Evolutionary conservation across 225 moss, liverwort and hornwort species (phyloP).

Genomic region (Bryum argenteum): DNA sequence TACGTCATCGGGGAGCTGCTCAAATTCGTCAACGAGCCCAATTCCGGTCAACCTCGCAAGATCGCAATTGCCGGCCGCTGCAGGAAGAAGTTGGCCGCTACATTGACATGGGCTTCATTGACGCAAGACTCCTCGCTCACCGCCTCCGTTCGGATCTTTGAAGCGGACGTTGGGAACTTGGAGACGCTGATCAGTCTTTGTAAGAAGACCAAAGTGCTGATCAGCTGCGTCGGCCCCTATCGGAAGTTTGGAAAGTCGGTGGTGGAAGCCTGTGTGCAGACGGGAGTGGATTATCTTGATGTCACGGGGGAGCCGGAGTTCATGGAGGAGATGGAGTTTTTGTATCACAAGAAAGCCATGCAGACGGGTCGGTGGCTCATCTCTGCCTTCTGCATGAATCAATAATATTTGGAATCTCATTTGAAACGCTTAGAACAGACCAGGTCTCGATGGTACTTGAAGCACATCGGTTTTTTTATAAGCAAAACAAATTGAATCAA

Average conservation of each 20-base stretch:
- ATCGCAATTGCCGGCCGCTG: conserved; percentile 91
- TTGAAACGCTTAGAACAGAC: not conserved
- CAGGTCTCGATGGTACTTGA: not conserved
- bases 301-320: conserved; percentile 93
- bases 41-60: conserved; percentile 42
- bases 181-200: conserved; percentile 66
- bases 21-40: conserved; percentile 48
- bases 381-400: not conserved
- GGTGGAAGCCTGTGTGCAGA: conserved; percentile 91
- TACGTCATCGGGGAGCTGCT: conserved; percentile 87
- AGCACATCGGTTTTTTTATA: not conserved
- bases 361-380: conserved; percentile 39
- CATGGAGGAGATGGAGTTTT: conserved; percentile 77
- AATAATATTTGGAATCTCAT: not conserved
- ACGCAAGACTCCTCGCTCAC: conserved; percentile 29
- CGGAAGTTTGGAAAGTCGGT: conserved; percentile 88
- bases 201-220: conserved; percentile 72
- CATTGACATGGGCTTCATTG: conserved; percentile 79
- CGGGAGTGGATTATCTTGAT: conserved; percentile 90
- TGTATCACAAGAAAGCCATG: conserved; percentile 68
- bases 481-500: not conserved
- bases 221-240: conserved; percentile 86
- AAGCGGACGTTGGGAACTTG: conserved; percentile 70
- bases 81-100: conserved; percentile 70
- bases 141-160: conserved; percentile 56